Evolutionary conservation across 2,329 filamentous ascomycete genomes (phyloP), one percentile per base, ranked within the genome.

Genomic region (Tolypocladium tropicale): DNA sequence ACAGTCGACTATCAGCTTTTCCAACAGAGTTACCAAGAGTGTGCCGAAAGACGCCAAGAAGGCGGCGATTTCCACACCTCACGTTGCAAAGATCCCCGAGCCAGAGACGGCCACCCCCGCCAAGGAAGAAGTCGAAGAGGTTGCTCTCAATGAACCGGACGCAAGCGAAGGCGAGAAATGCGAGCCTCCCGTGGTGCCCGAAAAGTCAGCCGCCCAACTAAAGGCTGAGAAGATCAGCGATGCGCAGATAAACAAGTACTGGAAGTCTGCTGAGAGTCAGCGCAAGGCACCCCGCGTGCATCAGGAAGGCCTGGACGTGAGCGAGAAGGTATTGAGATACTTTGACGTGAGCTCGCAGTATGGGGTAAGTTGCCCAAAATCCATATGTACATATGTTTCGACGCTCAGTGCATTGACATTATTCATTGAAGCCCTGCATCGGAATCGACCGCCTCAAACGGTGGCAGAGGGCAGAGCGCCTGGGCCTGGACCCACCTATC

Each of bases 271-370:
- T 61, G 90, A 96, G 74, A 74, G 76, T 43, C 78, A 84, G 64
- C 79, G 90, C 62, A 79, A 78, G 57, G 82, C 89, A 21, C 81
- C 82, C 46, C 76, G 87, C 63, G 84, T 95, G 37, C 94, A 97
- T 66, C 90, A 95, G 72, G 72, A 86, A 64, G 85, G 78, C 2
- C 68, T 97, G 62, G 80, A 77, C 12, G 62, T 88, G 50, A 79
- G 87, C 56, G 92, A 97, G 78, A 96, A 93, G 76, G 84, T 97
- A 30, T 72, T 97, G 65, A 79, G 93, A 60, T 89, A 96, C 69
- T 99, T 94, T 72, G 94, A 99, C 69, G 87, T 95, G 62, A 94
- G 86, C 66, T 89, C 82, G 58, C 89, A 96, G 65, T 99, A 89
- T 70, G 94, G 94, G 56, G 91, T 95, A 83, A 76, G 89, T 84